Evolutionary conservation across 2,329 filamentous ascomycete species (phyloP).

Genomic region (Diplodia sapinea): DNA sequence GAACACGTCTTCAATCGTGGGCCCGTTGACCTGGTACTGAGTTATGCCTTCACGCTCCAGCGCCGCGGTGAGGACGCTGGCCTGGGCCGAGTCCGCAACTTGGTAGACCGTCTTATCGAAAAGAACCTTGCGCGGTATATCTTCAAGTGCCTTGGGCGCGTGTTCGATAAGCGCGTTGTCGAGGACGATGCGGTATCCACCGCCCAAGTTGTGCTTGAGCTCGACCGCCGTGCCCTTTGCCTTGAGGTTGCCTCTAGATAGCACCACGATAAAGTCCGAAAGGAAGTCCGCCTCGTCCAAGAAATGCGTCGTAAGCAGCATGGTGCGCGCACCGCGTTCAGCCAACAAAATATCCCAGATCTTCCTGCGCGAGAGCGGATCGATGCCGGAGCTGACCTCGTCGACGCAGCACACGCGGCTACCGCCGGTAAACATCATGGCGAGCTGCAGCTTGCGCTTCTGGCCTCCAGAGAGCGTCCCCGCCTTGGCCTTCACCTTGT

Average conservation of each 20-base stretch:
- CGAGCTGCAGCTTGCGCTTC: constrained; percentile 88
- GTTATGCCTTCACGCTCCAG: constrained; percentile 71
- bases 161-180: constrained; percentile 35
- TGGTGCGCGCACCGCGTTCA: constrained; percentile 79
- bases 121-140: constrained; percentile 51
- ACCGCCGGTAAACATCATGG: constrained; percentile 93
- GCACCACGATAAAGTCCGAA: constrained; percentile 84
- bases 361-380: constrained; percentile 83
- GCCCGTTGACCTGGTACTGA: constrained; percentile 85
- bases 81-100: constrained; percentile 70
- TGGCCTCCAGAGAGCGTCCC: constrained; percentile 87
- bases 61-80: constrained; percentile 71
- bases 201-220: constrained; percentile 80
- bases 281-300: constrained; percentile 90
- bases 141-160: constrained; percentile 13
- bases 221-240: constrained; percentile 84
- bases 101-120: constrained; percentile 77
- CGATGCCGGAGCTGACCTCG: constrained; percentile 86
- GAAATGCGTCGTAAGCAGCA: constrained; percentile 91
- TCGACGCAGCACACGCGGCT: constrained; percentile 89
- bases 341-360: constrained; percentile 93
- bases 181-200: constrained; percentile 74
- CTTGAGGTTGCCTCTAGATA: constrained; percentile 82
- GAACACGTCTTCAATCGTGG: constrained; percentile 93
- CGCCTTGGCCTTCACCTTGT: constrained; percentile 73